Percentiles rank a stretch among this genome's conserved stretches.
These are phyloP conservation scores for Zymoseptoria pseudotritici DNA, from an alignment of 2,329 filamentous ascomycete species.

Conservation along the genomic window DNA sequence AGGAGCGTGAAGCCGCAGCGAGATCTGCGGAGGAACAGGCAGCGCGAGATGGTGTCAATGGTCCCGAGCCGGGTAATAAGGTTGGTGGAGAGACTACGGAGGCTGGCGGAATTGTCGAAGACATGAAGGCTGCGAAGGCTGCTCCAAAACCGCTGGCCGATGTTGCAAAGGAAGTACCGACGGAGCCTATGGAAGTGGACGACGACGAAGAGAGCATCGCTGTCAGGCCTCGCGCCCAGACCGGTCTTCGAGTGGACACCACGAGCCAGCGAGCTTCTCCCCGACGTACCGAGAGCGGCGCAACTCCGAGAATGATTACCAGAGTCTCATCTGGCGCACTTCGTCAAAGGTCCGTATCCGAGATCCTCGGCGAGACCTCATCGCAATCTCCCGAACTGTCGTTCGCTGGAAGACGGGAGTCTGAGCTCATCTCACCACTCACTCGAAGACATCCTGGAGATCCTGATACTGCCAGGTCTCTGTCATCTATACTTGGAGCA, in stretches of 20 bases:
- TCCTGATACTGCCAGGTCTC: neutral
- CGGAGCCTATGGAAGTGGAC: slow-evolving; percentile 12
- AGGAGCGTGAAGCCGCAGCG: slow-evolving; percentile 36
- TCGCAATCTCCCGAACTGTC: slow-evolving; percentile 9
- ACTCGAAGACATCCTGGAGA: slow-evolving; percentile 35
- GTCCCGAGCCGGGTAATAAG: slow-evolving; percentile 21
- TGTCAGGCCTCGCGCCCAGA: slow-evolving; percentile 14
- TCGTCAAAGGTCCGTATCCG: slow-evolving; percentile 63
- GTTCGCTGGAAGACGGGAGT: slow-evolving; percentile 4
- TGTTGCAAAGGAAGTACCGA: neutral
- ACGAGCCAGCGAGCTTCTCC: slow-evolving; percentile 7
- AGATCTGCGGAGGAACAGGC: slow-evolving; percentile 37
- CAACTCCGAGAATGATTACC: slow-evolving; percentile 48
- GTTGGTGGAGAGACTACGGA: slow-evolving; percentile 14
- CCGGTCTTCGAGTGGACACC: slow-evolving; percentile 19
- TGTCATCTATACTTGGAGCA: neutral
- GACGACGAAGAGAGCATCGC: slow-evolving; percentile 22
- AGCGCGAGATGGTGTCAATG: slow-evolving; percentile 26
- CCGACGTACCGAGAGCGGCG: slow-evolving; percentile 4
- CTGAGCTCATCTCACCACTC: slow-evolving; percentile 28
- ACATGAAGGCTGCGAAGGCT: slow-evolving; percentile 10
- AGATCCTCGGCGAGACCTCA: slow-evolving; percentile 58
- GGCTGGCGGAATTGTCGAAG: slow-evolving; percentile 20
- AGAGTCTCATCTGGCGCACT: slow-evolving; percentile 63
- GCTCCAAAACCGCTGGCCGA: neutral